Base-by-base conservation (phyloP, 768 basidiomycete species). In the Trametes villosa region DNA sequence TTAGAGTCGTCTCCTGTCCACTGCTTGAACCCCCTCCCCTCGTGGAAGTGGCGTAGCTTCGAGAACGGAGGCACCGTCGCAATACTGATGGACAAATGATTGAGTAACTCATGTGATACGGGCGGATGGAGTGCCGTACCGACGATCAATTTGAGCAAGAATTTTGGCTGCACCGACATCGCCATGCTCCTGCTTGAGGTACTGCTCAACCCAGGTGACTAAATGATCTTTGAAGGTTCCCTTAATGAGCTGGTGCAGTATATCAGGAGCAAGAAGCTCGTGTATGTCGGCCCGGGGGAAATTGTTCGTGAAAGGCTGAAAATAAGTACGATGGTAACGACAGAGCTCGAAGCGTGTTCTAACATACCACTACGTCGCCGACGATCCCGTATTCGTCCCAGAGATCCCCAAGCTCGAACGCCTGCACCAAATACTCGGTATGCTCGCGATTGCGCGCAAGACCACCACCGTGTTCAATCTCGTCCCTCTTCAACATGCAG, bases 1-100 rank as follows among this genome's bases (percentile, higher is more conserved):
- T 69, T 69, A 0, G 63, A 67, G 34, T 65, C 65, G 41, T 70
- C 55, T 9, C 65, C 68, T 3, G 63, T 67, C 66, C 66, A 67
- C 30, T 67, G 66, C 29, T 66, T 67, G 61, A 65, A 66, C 30
- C 34, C 55, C 15, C 67, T 51, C 0, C 63, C 65, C 24, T 67
- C 38, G 17, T 54, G 54, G 45, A 68, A 68, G 6, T 47, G 45
- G 5, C 65, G 55, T n/a, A 68, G 49, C 0, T 54, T 55, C 6
- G 62, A 31, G 38, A 64, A 67, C 5, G 52, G 51, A 1, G 64
- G 65, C 12, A 36, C 56, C 9, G 47, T 47, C 4, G 64, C 60
- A 46, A 67, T 59, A 17, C 64, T 66, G 7, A 13, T 13, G 13
- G 7, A 13, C 6, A 36, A 34, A 2, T 9, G 6, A 20, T 18